Base-by-base conservation (phyloP, 805 yeast genomes). In the Naumovozyma castellii region DNA sequence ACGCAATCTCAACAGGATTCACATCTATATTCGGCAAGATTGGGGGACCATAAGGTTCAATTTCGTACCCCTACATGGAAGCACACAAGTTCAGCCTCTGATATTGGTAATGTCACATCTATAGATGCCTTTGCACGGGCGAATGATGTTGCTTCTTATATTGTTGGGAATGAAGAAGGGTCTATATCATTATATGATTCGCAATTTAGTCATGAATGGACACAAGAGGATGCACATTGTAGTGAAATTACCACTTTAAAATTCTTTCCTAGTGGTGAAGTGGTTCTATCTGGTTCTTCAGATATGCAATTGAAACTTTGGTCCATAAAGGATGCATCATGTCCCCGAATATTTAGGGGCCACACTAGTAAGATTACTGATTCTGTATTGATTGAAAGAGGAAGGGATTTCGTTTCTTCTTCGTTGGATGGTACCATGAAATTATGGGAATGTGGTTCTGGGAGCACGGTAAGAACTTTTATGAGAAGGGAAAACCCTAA, bases 381-480 rank as follows among this genome's bases (percentile, higher is more conserved):
- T 45, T 43, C 74, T 2, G 67, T 58, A 2, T 49, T 80, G 44
- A 61, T 83, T 15, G 87, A 77, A 0, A 61, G 73, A 14, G 94
- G 94, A 1, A 62, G 90, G 32, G 82, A 83, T 51, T 64, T 84
- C 43, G 45, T 80, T 15, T 70, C 80, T 5, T 62, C 77, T 9
- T 69, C 76, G 5, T 38, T 45, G 3, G 84, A 76, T 54, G 84
- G 84, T 1, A 51, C 72, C 0, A 64, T 80, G 1, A 66, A 62
- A 33, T 51, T 84, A 29, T 83, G 87, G 88, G 90, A 82, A 49
- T 74, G 85, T 54, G 79, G 83, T 0, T 51, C 70, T 1, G 85
- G 80, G 1, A 39, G 50, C 15, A 49, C 59, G 6, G 52, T 80
- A 3, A 60, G 68, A 48, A 57, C 64, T 29, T 66, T 75, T 38